Percentiles rank a stretch among this genome's conserved stretches.
phyloP scores from a whole-genome alignment of 1,139 yeast species.

The Nematodospora anomalae region DNA sequence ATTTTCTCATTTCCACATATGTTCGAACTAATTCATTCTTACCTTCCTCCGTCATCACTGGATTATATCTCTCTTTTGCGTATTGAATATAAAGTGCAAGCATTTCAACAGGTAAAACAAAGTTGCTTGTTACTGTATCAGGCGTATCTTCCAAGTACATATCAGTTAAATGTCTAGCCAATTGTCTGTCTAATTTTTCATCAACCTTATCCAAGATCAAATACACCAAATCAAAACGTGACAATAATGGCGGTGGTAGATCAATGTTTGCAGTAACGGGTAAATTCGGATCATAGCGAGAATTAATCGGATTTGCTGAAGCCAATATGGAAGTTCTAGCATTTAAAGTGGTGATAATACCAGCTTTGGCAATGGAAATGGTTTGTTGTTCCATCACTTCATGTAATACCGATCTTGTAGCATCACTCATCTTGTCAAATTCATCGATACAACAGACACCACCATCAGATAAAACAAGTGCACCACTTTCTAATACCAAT shows the following conservation, averaged over 20 bases:
- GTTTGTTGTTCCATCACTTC: slow-evolving; percentile 99
- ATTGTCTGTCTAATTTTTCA: slow-evolving; percentile 75
- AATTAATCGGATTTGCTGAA: slow-evolving; percentile 96
- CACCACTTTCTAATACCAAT: slow-evolving; percentile 92
- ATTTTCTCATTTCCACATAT: slow-evolving; percentile 89
- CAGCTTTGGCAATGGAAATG: slow-evolving; percentile 96
- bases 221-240: slow-evolving; percentile 93
- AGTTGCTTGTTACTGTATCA: slow-evolving; percentile 63
- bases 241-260: slow-evolving; percentile 90
- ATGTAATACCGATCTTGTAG: slow-evolving; percentile 92
- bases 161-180: slow-evolving; percentile 87
- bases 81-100: slow-evolving; percentile 87
- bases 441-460: slow-evolving; percentile 99
- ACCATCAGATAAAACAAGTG: slow-evolving; percentile 93
- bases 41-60: slow-evolving; percentile 76
- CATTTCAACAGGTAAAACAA: slow-evolving; percentile 81
- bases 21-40: slow-evolving; percentile 84
- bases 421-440: slow-evolving; percentile 94
- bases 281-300: slow-evolving; percentile 87
- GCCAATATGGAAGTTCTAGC: slow-evolving; percentile 96
- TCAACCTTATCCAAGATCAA: slow-evolving; percentile 90
- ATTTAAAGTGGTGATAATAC: slow-evolving; percentile 92
- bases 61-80: slow-evolving; percentile 80
- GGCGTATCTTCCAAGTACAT: slow-evolving; percentile 91
- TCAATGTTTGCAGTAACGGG: slow-evolving; percentile 96